phyloP scores from a whole-genome alignment of 1,284 basidiomycete genomes.

The Cerrena zonata region DNA sequence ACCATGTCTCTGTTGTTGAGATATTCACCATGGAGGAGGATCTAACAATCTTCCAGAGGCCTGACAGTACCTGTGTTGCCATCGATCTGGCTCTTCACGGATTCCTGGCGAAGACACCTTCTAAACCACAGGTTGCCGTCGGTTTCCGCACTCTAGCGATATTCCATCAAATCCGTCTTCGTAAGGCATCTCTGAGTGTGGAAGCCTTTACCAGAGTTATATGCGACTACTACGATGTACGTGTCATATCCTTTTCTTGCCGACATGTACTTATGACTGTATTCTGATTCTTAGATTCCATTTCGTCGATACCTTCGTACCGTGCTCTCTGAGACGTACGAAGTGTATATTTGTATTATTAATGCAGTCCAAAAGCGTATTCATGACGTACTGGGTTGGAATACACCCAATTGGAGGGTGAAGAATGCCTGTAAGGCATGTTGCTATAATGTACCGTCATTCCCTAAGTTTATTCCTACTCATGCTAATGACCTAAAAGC shows the following conservation, averaged over 20 bases:
- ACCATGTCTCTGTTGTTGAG: neutral
- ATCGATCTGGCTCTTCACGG: neutral
- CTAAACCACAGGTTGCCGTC: conserved; percentile 14
- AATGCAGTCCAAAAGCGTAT: conserved; percentile 9
- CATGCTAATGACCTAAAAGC: neutral
- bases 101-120: neutral
- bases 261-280: neutral
- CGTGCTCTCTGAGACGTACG: conserved; percentile 20
- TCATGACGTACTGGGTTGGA: conserved; percentile 19
- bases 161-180: conserved; percentile 16
- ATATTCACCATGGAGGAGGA: neutral
- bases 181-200: no score
- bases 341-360: conserved; percentile 23
- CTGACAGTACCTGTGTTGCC: neutral
- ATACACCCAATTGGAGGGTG: conserved; percentile 21
- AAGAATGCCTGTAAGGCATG: no score
- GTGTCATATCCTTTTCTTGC: neutral
- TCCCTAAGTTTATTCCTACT: neutral
- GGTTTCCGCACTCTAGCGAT: conserved; percentile 27
- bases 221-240: neutral
- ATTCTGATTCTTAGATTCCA: neutral
- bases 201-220: no score
- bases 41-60: neutral
- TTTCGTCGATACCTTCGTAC: neutral
- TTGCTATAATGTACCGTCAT: conserved; percentile 16